Evolutionary conservation across 805 yeast species (phyloP), one percentile per base, ranked within the genome.

Genomic region (Candida maesae): DNA sequence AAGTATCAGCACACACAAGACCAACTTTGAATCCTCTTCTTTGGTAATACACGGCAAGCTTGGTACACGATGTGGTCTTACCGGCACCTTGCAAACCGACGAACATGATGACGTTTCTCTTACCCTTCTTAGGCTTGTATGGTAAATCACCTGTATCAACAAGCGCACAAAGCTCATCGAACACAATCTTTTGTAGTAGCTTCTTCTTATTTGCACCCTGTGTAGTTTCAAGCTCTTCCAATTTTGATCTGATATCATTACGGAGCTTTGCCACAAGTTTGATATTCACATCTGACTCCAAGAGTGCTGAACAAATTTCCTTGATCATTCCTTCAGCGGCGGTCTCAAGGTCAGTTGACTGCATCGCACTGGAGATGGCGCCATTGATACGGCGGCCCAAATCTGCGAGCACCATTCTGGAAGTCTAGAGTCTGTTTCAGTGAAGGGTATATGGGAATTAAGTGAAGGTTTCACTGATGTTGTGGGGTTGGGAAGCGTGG

Each of bases 21-120:
- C 98, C 98, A 35, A 88, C 95, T 61, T 89, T 90, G 66, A 81
- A 88, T 3, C 97, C 97, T 58, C 97, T 73, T 58, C 90, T 78
- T 58, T 89, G 91, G 61, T 93, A 93, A 61, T 86, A 90, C 2
- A 88, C 95, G 0, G 99, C 99, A 54, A 91, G 71, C 56, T 93
- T 93, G 2, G 99, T 93, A 78, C 97, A 90, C 2, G 96, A 81
- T 0, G 99, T 93, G 24, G 99, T 93, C 63, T 93, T 93, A 74
- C 99, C 99, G 11, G 98, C 93, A 69, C 99, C 99, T 64, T 93
- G 99, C 45, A 93, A 71, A 60, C 99, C 99, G 44, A 93, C 99
- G 73, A 93, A 85, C 99, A 93, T 93, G 50, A 93, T 84, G 24
- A 91, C 85, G 58, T 84, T 79, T 9, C 79, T 59, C 54, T 76